These are phyloP conservation scores for Pythium guiyangense DNA, from an alignment of 352 stramenopile species.

Conservation along the genomic window DNA sequence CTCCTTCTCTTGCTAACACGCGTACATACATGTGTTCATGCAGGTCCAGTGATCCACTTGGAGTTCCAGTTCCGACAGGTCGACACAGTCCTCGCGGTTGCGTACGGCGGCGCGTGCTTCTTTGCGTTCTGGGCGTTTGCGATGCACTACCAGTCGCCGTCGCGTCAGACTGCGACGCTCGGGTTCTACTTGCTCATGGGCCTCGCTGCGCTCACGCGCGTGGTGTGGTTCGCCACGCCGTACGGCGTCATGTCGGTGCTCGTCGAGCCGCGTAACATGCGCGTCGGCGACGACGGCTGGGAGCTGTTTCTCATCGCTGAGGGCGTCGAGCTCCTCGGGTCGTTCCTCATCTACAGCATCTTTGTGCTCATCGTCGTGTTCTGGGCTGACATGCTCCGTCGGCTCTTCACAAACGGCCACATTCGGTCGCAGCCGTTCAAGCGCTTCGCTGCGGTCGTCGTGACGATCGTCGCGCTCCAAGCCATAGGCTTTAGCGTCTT, in stretches of 20 bases:
- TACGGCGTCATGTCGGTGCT: constrained; percentile 69
- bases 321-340: constrained; percentile 87
- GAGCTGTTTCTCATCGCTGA: constrained; percentile 78
- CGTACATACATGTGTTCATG: neutral
- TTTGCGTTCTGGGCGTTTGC: constrained; percentile 78
- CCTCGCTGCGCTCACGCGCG: constrained; percentile 53
- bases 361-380: constrained; percentile 98
- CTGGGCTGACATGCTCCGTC: constrained; percentile 97
- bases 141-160: constrained; percentile 57
- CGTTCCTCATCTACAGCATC: constrained; percentile 94
- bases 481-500: constrained; percentile 89
- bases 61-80: constrained; percentile 81
- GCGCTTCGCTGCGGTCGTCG: constrained; percentile 85
- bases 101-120: constrained; percentile 72
- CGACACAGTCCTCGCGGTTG: constrained; percentile 68
- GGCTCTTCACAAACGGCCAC: constrained; percentile 74
- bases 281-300: constrained; percentile 66
- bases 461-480: constrained; percentile 66
- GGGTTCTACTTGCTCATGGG: constrained; percentile 81
- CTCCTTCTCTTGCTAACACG: neutral
- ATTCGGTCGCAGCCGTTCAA: constrained; percentile 81
- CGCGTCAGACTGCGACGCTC: constrained; percentile 61
- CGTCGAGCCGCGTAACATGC: constrained; percentile 46
- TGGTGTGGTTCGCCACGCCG: constrained; percentile 71
- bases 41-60: constrained; percentile 59